phyloP scores from a whole-genome alignment of 495 filamentous ascomycete genomes.

The Podospora comata region DNA sequence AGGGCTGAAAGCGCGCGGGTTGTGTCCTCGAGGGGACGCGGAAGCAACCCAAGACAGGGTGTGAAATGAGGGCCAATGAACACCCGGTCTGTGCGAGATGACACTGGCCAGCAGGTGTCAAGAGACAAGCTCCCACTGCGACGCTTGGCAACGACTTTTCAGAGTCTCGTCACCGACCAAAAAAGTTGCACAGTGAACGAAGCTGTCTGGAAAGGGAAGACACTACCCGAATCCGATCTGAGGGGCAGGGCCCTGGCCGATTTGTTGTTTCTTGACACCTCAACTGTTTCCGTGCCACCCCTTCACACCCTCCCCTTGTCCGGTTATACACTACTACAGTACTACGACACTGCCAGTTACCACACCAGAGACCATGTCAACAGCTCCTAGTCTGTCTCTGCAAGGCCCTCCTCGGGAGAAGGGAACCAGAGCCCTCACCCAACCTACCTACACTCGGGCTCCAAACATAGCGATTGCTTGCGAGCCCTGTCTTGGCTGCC shows the following conservation, averaged over 20 bases:
- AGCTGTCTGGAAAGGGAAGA: neutral
- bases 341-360: too few species aligned
- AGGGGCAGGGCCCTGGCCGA: neutral
- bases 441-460: neutral
- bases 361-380: too few species aligned
- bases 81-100: constrained; percentile 7
- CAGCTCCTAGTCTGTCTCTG: neutral
- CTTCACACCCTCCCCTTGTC: neutral
- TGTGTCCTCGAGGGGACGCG: neutral
- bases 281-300: neutral
- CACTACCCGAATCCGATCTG: neutral
- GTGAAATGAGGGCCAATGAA: neutral
- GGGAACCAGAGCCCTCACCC: neutral
- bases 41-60: constrained; percentile 1
- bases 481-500: constrained; percentile 1
- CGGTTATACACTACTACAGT: too few species aligned
- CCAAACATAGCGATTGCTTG: neutral
- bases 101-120: constrained; percentile 2
- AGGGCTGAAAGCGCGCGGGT: neutral
- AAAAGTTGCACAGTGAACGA: neutral
- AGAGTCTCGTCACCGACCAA: neutral
- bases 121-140: neutral
- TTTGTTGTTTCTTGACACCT: neutral
- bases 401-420: neutral
- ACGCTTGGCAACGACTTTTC: neutral